Evolutionary conservation across 1,284 basidiomycete genomes (phyloP).

Genomic region (Chalciporus sp.): DNA sequence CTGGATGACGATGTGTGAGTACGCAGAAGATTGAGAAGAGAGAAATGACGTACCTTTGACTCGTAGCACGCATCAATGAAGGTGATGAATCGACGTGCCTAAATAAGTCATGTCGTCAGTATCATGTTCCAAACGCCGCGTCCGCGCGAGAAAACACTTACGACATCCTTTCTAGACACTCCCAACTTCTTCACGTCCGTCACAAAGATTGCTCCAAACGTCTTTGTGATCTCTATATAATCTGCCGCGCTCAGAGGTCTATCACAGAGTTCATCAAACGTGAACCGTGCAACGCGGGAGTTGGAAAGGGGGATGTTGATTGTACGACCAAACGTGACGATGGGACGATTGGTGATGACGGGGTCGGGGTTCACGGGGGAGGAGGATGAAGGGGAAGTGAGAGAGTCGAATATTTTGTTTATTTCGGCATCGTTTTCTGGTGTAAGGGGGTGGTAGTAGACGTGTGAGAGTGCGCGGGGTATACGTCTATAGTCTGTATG

Average conservation of each 20-base stretch:
- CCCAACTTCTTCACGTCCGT: constrained; percentile 89
- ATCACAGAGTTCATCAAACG: constrained; percentile 88
- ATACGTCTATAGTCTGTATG: constrained; percentile 86
- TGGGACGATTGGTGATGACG: constrained; percentile 63
- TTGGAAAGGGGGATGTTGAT: constrained; percentile 82
- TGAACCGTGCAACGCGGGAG: constrained; percentile 81
- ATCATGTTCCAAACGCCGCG: background rate
- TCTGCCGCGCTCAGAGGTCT: constrained; percentile 92
- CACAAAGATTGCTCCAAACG: constrained; percentile 88
- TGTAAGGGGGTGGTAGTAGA: constrained; percentile 85
- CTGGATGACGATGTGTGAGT: constrained; percentile 37
- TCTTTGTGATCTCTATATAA: constrained; percentile 92
- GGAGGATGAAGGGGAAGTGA: constrained; percentile 52
- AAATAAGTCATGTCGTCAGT: constrained; percentile 2
- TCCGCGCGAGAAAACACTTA: constrained; percentile 28
- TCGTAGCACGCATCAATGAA: constrained; percentile 98
- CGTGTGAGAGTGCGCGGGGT: constrained; percentile 86
- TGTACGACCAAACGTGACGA: constrained; percentile 89
- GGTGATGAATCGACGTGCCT: constrained; percentile 95
- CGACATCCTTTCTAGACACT: constrained; percentile 85
- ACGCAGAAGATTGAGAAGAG: background rate
- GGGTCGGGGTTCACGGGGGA: constrained; percentile 41
- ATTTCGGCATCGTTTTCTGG: constrained; percentile 70
- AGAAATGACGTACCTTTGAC: constrained; percentile 59
- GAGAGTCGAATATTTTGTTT: constrained; percentile 79